Base-by-base conservation (phyloP, 805 yeast genomes). In the Sporopachydermia lactativora region DNA sequence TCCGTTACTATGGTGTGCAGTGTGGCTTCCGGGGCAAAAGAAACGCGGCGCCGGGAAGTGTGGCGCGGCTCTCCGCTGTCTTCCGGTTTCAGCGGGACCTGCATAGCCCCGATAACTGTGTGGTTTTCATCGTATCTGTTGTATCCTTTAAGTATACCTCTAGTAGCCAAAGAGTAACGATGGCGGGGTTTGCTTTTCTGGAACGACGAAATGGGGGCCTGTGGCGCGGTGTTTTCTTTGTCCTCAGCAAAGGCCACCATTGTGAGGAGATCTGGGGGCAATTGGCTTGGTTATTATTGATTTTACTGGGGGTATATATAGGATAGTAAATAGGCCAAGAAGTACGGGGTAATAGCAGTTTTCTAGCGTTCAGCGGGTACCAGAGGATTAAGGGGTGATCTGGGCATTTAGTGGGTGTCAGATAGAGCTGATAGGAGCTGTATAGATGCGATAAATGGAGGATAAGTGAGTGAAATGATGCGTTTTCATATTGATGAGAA, bases 11-110 rank as follows among this genome's bases (percentile, higher is more conserved):
- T 44, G 56, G 54, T 44, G 59, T 77, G 82, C 35, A 77, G 62
- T 3, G 81, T 76, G 0, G 77, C 83, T 48, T 76, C 82, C 1
- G 81, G 81, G 1, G 88, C 88, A 63, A 81, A 81, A 3, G 85
- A 76, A 3, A 81, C 89, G 17, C 89, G 58, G 43, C 89, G 58
- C 31, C 59, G 57, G 28, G 55, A 47, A 11, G 36, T 37, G 38
- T 44, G 41, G 17, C 47, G 46, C n/a, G 45, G 41, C 14, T 37
- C 35, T 8, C 39, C 44, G 11, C 41, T 40, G 5, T 39, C 37
- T 16, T 45, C 45, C 18, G 41, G 41, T 34, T 17, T 43, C 2
- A 42, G 44, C 39, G 43, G 46, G 43, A 40, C 53, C 45, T 31
- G 63, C 49, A 64, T 52, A 4, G 63, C 49, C 1, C 66, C 64